Conservation (phyloP, 192 early-diverging fungal species). For the Coemansia sp. region DNA sequence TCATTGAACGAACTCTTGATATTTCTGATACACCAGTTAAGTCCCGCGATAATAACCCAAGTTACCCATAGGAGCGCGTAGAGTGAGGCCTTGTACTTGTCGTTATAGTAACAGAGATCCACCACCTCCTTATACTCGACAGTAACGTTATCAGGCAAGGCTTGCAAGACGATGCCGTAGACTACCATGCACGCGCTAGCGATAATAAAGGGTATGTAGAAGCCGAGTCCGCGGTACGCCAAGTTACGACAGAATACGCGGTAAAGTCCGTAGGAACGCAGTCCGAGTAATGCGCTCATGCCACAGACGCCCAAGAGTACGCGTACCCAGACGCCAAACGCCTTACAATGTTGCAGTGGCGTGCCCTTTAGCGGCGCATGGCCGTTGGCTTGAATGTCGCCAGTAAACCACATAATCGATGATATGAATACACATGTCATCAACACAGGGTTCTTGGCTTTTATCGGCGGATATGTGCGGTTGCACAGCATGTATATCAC, state of each 20-base stretch:
- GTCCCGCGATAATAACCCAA: conserved; percentile 26
- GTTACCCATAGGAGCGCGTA: conserved; percentile 44
- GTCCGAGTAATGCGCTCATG: conserved; percentile 33
- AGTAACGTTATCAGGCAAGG: conserved; percentile 5
- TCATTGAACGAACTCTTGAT: conserved; percentile 58
- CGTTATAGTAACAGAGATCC: conserved; percentile 38
- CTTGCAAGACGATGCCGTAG: conserved; percentile 39
- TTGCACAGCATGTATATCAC: conserved; percentile 43
- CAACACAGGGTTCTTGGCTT: conserved; percentile 53
- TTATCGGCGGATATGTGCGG: conserved; percentile 54
- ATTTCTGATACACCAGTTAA: conserved; percentile 44
- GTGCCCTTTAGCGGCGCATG: conserved; percentile 36
- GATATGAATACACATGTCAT: conserved; percentile 38
- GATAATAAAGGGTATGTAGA: background rate
- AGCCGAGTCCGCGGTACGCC: background rate
- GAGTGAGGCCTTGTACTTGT: conserved; percentile 36
- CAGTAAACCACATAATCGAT: conserved; percentile 48
- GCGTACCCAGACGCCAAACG: conserved; percentile 52
- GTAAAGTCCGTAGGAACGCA: background rate
- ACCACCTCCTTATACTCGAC: conserved; percentile 17
- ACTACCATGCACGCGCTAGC: conserved; percentile 15
- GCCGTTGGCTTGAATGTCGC: conserved; percentile 52
- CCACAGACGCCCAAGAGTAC: conserved; percentile 34
- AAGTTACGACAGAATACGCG: background rate
- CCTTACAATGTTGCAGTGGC: conserved; percentile 36